Evolutionary conservation across 805 yeast genomes (phyloP).

Genomic region (Wickerhamiella sergipiensis): DNA sequence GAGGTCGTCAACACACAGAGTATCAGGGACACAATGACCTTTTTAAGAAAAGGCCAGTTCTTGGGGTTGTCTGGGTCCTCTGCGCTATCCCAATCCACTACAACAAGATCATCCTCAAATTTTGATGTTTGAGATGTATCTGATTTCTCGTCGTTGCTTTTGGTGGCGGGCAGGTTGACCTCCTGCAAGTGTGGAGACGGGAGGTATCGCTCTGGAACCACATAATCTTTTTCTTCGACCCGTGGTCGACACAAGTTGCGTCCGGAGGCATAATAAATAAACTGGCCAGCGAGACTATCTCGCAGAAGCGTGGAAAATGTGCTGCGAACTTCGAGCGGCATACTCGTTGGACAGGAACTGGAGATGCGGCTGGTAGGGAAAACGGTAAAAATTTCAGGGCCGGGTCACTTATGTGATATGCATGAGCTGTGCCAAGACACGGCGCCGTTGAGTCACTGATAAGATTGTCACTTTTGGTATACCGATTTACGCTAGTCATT

Average conservation of each 20-base stretch:
- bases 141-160: background rate
- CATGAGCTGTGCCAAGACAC: background rate
- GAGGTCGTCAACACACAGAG: slow-evolving; percentile 38
- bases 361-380: background rate
- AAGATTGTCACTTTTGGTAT: too few relatives aligned
- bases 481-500: too few relatives aligned
- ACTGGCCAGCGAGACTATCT: background rate
- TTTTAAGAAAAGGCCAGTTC: slow-evolving; percentile 39
- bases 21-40: slow-evolving; percentile 30
- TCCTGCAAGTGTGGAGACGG: background rate
- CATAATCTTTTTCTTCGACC: background rate
- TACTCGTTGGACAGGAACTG: background rate
- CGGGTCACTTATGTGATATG: background rate
- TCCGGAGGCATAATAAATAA: background rate
- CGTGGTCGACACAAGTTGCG: background rate
- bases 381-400: background rate
- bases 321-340: background rate
- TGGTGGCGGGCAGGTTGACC: background rate
- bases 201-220: background rate
- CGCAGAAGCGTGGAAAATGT: background rate
- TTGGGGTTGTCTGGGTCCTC: slow-evolving; percentile 31
- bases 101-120: slow-evolving; percentile 31
- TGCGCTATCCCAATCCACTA: slow-evolving; percentile 23
- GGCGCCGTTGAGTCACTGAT: background rate
- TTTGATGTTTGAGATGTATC: background rate